These are phyloP conservation scores for Aquilaria yunnanensis DNA, from an alignment of 345 rosid genomes.

Conservation along the genomic window DNA sequence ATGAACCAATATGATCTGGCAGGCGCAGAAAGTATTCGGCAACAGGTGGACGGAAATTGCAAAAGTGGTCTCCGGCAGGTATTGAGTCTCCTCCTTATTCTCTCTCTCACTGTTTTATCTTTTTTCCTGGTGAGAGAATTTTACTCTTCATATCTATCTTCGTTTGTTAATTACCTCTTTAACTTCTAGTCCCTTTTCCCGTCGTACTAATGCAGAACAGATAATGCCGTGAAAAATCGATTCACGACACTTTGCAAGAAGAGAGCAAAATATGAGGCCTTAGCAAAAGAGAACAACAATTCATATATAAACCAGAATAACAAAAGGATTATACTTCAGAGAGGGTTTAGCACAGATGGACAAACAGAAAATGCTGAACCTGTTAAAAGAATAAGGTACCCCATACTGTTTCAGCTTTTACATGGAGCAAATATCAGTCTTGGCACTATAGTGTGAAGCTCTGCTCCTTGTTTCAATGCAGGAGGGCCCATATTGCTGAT, in stretches of 20 bases:
- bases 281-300: slow-evolving; percentile 64
- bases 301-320: slow-evolving; percentile 51
- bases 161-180: too few species aligned
- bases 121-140: background rate
- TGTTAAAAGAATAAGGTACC: slow-evolving; percentile 56
- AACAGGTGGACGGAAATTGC: slow-evolving; percentile 99
- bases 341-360: slow-evolving; percentile 34
- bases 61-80: slow-evolving; percentile 99
- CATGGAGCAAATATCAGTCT: too few species aligned
- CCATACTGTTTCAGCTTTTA: background rate
- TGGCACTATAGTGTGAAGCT: background rate
- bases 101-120: slow-evolving; percentile 2
- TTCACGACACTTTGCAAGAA: slow-evolving; percentile 97
- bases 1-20: slow-evolving; percentile 21
- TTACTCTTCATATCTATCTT: too few species aligned
- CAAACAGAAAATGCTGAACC: slow-evolving; percentile 34
- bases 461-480: slow-evolving; percentile 19
- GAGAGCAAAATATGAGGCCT: slow-evolving; percentile 91
- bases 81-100: slow-evolving; percentile 9
- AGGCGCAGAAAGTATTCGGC: slow-evolving; percentile 94
- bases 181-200: background rate
- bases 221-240: slow-evolving; percentile 96
- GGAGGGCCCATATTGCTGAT: slow-evolving; percentile 66
- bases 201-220: slow-evolving; percentile 57
- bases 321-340: slow-evolving; percentile 54